Evolutionary conservation across 176 grass and related monocot genomes (phyloP).

Genomic region (Carex scoparia): DNA sequence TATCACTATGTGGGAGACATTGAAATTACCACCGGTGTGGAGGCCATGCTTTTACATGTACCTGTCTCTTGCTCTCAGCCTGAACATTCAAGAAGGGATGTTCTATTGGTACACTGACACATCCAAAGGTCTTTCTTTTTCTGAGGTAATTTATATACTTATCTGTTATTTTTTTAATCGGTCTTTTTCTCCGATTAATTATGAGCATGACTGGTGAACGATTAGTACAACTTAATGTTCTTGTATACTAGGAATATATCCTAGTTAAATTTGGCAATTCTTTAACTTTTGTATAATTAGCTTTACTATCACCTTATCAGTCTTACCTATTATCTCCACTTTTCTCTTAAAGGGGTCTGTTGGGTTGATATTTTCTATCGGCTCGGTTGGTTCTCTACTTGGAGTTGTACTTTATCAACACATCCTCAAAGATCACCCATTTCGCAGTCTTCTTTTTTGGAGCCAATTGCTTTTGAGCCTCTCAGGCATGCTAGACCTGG

Average conservation of each 20-base stretch:
- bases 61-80: conserved; percentile 58
- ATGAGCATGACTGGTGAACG: neutral
- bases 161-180: conserved; percentile 2
- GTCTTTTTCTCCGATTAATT: neutral
- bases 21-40: conserved; percentile 82
- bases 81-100: conserved; percentile 96
- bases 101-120: conserved; percentile 87
- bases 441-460: conserved; percentile 56
- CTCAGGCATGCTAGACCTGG: conserved; percentile 77
- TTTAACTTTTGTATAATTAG: neutral
- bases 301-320: neutral
- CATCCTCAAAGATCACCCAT: conserved; percentile 54
- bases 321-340: conserved; percentile 18
- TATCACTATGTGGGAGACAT: conserved; percentile 51
- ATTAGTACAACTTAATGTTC: neutral
- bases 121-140: conserved; percentile 61
- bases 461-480: conserved; percentile 62
- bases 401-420: conserved; percentile 76
- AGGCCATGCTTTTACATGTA: conserved; percentile 85
- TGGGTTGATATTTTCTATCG: conserved; percentile 71
- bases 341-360: conserved; percentile 54
- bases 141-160: conserved; percentile 42
- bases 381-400: conserved; percentile 66
- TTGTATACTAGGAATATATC: neutral
- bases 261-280: neutral